These are phyloP conservation scores for Cytospora chrysosperma DNA, from an alignment of 2,329 filamentous ascomycete genomes.

Conservation along the genomic window DNA sequence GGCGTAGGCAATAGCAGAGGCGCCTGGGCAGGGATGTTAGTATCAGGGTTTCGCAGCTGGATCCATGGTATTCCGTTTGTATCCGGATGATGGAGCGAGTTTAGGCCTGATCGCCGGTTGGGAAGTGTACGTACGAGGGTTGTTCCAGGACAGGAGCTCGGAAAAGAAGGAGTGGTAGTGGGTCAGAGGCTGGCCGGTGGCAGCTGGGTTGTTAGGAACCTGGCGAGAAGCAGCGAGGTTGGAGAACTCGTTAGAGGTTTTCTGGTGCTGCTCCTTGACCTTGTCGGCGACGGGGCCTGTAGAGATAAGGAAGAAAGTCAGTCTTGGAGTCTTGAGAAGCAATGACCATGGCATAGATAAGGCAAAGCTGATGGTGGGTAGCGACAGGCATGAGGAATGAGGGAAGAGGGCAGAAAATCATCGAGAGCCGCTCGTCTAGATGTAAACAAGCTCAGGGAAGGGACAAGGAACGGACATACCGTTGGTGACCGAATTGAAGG, in stretches of 20 bases:
- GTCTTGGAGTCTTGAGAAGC: constrained; percentile 16
- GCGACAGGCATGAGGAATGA: neutral
- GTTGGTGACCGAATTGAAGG: constrained; percentile 35
- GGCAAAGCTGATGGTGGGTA: neutral
- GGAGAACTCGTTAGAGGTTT: constrained; percentile 56
- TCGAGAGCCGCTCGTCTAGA: neutral
- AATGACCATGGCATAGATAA: constrained; percentile 2
- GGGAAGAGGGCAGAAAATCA: neutral
- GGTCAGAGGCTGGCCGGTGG: constrained; percentile 62
- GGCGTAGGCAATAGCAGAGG: constrained; percentile 63
- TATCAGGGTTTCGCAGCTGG: constrained; percentile 8
- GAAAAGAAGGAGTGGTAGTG: constrained; percentile 72
- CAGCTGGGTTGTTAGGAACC: constrained; percentile 52
- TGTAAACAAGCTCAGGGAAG: neutral
- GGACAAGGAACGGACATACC: constrained; percentile 43
- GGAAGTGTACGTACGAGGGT: constrained; percentile 54
- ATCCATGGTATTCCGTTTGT: neutral
- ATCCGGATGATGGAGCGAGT: neutral
- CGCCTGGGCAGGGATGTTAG: constrained; percentile 45
- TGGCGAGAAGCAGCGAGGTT: constrained; percentile 58
- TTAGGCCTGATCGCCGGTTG: neutral
- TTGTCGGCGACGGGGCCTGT: constrained; percentile 60
- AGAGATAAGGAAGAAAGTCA: constrained; percentile 20
- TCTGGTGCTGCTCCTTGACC: constrained; percentile 54
- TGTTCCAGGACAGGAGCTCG: constrained; percentile 68